Percentiles rank a stretch among this genome's conserved stretches.
These are phyloP conservation scores for Bonnemaisonia californica DNA, from an alignment of 31 red algal genomes.

Conservation along the genomic window DNA sequence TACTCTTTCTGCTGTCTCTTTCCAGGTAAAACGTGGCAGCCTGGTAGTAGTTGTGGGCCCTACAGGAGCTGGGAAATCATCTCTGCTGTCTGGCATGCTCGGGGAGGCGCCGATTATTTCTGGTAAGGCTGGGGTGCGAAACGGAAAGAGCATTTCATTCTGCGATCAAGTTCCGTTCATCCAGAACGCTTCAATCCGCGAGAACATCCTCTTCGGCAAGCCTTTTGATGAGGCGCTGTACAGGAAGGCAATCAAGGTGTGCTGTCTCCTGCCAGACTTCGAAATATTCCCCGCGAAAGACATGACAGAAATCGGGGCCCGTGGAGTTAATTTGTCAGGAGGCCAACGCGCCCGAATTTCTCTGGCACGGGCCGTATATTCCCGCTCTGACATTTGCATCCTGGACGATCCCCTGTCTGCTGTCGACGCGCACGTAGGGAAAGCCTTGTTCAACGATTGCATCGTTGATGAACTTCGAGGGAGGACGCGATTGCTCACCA, in stretches of 20 bases:
- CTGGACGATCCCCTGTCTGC: conserved; percentile 88
- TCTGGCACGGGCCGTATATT: conserved; percentile 88
- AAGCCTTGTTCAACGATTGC: conserved; percentile 75
- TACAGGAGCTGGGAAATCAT: conserved; percentile 79
- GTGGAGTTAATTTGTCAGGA: conserved; percentile 81
- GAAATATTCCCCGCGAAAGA: conserved; percentile 76
- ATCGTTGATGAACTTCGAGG: conserved; percentile 57
- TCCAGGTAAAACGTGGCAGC: conserved; percentile 64
- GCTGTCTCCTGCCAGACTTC: conserved; percentile 56
- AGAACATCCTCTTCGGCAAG: conserved; percentile 89
- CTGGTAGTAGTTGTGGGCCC: conserved; percentile 81
- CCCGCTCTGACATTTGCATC: conserved; percentile 82
- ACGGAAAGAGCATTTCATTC: conserved; percentile 57
- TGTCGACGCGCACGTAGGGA: conserved; percentile 88
- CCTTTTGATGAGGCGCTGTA: conserved; percentile 59
- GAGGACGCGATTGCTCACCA: conserved; percentile 76
- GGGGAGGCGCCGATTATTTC: conserved; percentile 68
- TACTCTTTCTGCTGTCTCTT: conserved; percentile 65
- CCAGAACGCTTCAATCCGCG: conserved; percentile 78
- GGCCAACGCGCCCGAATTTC: conserved; percentile 81
- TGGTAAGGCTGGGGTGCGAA: conserved; percentile 47
- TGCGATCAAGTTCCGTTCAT: conserved; percentile 91
- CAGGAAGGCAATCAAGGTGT: conserved; percentile 42
- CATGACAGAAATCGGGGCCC: conserved; percentile 77
- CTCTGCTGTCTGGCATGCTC: conserved; percentile 70